Evolutionary conservation across 1,139 yeast genomes (phyloP).

Genomic region (Lodderomyces metapsilosis): DNA sequence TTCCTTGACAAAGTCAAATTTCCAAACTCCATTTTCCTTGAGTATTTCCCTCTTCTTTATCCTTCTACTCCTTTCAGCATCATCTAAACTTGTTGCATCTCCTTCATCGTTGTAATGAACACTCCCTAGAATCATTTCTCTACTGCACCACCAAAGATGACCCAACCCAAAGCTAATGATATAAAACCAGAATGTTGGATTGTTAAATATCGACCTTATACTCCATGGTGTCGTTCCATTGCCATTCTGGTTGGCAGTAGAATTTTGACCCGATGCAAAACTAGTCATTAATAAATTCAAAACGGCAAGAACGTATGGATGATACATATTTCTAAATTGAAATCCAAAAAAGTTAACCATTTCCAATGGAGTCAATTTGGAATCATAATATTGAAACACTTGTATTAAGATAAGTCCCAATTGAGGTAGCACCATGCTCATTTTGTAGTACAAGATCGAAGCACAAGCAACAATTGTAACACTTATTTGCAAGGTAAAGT

Average conservation of each 20-base stretch:
- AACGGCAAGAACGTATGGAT: slow-evolving; percentile 26
- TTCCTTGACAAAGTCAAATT: slow-evolving; percentile 16
- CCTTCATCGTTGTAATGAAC: slow-evolving; percentile 20
- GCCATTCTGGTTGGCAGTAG: background rate
- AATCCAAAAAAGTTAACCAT: slow-evolving; percentile 28
- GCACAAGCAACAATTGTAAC: slow-evolving; percentile 21
- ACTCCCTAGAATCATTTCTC: slow-evolving; percentile 22
- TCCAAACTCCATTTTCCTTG: slow-evolving; percentile 12
- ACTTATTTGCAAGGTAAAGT: slow-evolving; percentile 27
- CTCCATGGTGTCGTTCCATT: background rate
- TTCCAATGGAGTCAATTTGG: slow-evolving; percentile 27
- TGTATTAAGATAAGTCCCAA: slow-evolving; percentile 29
- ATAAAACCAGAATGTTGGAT: slow-evolving; percentile 18
- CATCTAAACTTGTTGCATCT: slow-evolving; percentile 9
- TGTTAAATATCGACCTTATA: background rate
- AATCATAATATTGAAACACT: slow-evolving; percentile 28
- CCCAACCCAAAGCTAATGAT: slow-evolving; percentile 24
- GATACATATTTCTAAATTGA: slow-evolving; percentile 22
- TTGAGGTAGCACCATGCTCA: slow-evolving; percentile 14
- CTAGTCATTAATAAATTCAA: slow-evolving; percentile 17
- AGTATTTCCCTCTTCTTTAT: slow-evolving; percentile 15
- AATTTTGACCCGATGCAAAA: background rate
- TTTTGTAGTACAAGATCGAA: slow-evolving; percentile 18
- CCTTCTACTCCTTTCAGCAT: slow-evolving; percentile 13
- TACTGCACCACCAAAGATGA: slow-evolving; percentile 41